Conservation (phyloP, 2,329 filamentous ascomycete species). For the Onygenales sp. region DNA sequence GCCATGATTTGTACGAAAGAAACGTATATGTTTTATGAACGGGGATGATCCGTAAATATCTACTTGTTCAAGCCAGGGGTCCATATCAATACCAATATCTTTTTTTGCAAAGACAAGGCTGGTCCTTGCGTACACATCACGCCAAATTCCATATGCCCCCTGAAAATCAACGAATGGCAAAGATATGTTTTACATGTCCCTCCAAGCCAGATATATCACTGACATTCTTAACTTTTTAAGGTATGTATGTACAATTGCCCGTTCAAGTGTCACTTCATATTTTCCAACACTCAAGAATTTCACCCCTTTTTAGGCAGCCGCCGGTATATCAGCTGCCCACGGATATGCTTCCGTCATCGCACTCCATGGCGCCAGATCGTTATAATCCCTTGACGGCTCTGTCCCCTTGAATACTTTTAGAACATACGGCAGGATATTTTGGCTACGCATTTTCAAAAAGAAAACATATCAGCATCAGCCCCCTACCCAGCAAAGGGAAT, state of each 20-base stretch:
- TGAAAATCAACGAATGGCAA: no score
- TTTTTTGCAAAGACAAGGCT: no score
- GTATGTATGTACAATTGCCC: no score
- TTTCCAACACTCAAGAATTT: not conserved
- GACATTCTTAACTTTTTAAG: no score
- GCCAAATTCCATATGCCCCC: no score
- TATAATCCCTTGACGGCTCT: slow-evolving; percentile 38
- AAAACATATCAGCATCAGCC: not conserved
- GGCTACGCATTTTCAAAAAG: slow-evolving; percentile 15
- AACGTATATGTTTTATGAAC: not conserved
- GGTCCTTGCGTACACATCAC: no score
- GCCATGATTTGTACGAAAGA: no score
- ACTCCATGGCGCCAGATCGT: slow-evolving; percentile 35
- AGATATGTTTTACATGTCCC: no score
- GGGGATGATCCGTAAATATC: no score
- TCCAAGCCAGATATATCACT: no score
- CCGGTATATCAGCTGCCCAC: slow-evolving; percentile 35
- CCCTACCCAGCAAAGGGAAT: not conserved
- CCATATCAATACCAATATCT: no score
- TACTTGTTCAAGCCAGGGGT: no score
- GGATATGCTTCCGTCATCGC: slow-evolving; percentile 39
- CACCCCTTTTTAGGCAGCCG: not conserved
- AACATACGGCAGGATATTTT: slow-evolving; percentile 41
- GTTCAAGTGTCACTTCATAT: not conserved
- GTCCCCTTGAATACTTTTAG: slow-evolving; percentile 39